Base-by-base conservation (phyloP, 768 basidiomycete species). In the Leccinum boreale region DNA sequence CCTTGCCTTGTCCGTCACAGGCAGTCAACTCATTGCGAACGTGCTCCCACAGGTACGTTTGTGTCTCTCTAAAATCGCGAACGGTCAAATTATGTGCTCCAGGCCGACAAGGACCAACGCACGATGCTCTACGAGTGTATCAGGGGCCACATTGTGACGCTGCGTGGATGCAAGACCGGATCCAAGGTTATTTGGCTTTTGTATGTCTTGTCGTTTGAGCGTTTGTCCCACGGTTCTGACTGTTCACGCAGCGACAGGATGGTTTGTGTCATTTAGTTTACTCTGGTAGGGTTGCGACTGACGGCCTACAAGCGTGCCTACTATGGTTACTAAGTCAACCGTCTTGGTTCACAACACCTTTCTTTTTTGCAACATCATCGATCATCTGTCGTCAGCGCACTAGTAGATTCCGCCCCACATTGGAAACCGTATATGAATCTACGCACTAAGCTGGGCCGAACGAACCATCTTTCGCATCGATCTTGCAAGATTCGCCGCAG, bases 171-270 rank as follows among this genome's bases (percentile, higher is more conserved):
- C 69, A 93, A 93, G 78, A 92, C 92, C 2, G 92, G 92, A 26
- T 92, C 91, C 1, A 92, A 92, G 69, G 90, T 93, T 66, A 93
- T 93, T 67, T 94, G 92, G 92, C 79, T 94, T 51, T 94, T 94
- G 81, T 82, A 68, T 50, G 80, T 52, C 4, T 50, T 39, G 33
- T 24, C 46, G 46, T 60, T 46, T 14, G 33, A n/a, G 39, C 17
- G 29, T 55, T 21, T 26, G 17, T 19, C 17, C 24, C 28, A 21
- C 33, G 6, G 47, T 52, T 53, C 62, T 62, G 53, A 60, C 42
- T 6, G 45, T 53, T n/a, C 9, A n/a, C 21, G 26, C 59, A 84
- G 84, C 62, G 84, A 85, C 65, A 78, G 82, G 70, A 85, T 85
- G 84, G 81, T 82, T 63, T 42, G 70, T 70, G 31, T 35, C 26